Percentiles rank a stretch among this genome's conserved stretches.
phyloP scores from a whole-genome alignment of 495 filamentous ascomycete genomes.

The Rostrohypoxylon terebratum region DNA sequence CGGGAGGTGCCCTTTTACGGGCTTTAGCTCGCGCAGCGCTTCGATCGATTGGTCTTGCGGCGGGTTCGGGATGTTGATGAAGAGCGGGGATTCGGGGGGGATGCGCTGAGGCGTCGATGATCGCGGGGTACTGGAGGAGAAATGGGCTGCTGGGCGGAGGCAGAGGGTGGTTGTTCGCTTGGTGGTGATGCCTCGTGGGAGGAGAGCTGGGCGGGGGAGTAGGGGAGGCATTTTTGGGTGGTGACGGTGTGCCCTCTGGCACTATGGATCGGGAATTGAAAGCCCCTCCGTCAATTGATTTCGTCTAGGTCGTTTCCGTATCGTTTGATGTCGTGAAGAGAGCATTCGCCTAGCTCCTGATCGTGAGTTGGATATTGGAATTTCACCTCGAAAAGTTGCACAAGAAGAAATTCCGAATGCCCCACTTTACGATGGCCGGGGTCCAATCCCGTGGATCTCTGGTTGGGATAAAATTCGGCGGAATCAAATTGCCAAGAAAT shows the following conservation, averaged over 20 bases:
- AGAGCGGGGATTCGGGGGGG: constrained; percentile 61
- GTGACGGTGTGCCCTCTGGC: constrained; percentile 29
- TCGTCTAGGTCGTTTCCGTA: neutral
- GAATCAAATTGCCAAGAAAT: neutral
- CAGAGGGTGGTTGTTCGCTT: constrained; percentile 10
- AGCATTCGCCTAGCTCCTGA: neutral
- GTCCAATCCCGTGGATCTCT: constrained; percentile 1
- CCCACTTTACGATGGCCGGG: constrained; percentile 25
- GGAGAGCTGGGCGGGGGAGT: constrained; percentile 34
- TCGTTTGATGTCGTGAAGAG: constrained; percentile 12
- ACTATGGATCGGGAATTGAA: neutral
- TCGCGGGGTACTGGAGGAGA: constrained; percentile 29
- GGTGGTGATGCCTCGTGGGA: constrained; percentile 32
- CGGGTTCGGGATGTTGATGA: constrained; percentile 59
- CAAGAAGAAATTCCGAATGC: constrained; percentile 29
- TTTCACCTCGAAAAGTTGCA: constrained; percentile 23
- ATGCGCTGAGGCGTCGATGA: constrained; percentile 24
- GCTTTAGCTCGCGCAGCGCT: constrained; percentile 49
- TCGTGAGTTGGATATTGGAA: constrained; percentile 8
- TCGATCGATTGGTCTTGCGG: constrained; percentile 56
- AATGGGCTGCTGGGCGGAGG: constrained; percentile 15
- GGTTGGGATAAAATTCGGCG: constrained; percentile 1
- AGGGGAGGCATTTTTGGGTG: constrained; percentile 47
- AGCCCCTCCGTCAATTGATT: constrained; percentile 2
- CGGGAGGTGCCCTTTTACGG: constrained; percentile 58